Evolutionary conservation across 2,329 filamentous ascomycete genomes (phyloP).

Genomic region (Trichoderma atroviride): DNA sequence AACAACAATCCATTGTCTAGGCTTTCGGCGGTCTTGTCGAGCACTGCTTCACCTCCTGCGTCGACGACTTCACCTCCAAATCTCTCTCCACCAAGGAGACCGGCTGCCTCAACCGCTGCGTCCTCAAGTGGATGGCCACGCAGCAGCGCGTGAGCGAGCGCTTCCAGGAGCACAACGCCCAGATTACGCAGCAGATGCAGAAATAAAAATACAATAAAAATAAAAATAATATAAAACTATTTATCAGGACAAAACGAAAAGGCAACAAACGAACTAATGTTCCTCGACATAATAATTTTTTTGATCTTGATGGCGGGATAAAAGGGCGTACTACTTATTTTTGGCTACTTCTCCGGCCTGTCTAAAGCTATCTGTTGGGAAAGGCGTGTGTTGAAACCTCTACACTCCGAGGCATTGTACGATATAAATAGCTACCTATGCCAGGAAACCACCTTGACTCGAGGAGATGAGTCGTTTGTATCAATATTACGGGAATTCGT

Average conservation of each 20-base stretch:
- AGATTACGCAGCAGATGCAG: constrained; percentile 57
- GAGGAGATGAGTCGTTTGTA: constrained; percentile 17
- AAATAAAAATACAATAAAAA: constrained; percentile 37
- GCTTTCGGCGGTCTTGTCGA: constrained; percentile 59
- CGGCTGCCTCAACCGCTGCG: constrained; percentile 90
- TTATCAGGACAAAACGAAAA: neutral
- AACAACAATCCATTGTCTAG: constrained; percentile 30
- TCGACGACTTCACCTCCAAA: constrained; percentile 99
- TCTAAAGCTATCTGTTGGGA: neutral
- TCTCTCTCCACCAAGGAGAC: constrained; percentile 85
- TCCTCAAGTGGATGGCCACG: constrained; percentile 93
- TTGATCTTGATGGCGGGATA: neutral
- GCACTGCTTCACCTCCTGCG: constrained; percentile 94
- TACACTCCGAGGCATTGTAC: neutral
- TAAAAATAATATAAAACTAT: neutral
- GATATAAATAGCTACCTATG: constrained; percentile 5
- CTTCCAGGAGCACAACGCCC: constrained; percentile 74
- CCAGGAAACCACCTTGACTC: neutral
- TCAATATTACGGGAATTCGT: constrained; percentile 18
- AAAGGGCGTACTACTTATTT: neutral
- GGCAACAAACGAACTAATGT: neutral
- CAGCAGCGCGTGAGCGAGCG: constrained; percentile 88
- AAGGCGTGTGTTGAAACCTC: neutral
- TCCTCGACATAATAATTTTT: neutral
- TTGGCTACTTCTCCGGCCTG: neutral